Evolutionary conservation across 1,284 basidiomycete species (phyloP).

Genomic region (Moesziomyces sp.): DNA sequence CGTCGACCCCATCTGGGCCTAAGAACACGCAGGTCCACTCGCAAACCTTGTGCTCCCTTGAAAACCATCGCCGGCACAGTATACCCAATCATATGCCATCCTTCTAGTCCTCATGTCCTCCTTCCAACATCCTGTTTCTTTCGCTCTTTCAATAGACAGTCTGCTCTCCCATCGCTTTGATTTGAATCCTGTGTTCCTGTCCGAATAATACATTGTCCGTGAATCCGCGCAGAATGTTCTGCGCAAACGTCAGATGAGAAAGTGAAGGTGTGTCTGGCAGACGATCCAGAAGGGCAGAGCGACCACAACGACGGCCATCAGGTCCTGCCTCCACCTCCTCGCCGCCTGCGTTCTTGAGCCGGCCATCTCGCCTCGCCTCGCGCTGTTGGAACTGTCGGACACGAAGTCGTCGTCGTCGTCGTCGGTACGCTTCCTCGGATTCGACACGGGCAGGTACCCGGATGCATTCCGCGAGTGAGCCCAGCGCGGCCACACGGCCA

Average conservation of each 20-base stretch:
- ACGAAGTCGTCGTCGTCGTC: constrained; percentile 13
- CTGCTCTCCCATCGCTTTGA: not conserved
- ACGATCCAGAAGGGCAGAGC: constrained; percentile 46
- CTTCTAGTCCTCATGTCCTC: too few species aligned
- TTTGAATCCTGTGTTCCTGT: too few species aligned
- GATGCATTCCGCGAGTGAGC: not conserved
- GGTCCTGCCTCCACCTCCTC: constrained; percentile 24
- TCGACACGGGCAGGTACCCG: constrained; percentile 18
- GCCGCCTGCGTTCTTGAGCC: not conserved
- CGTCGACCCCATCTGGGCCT: constrained; percentile 64
- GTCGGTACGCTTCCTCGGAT: constrained; percentile 26
- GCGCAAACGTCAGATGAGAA: constrained; percentile 18
- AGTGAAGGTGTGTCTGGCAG: constrained; percentile 41
- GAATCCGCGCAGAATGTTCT: too few species aligned
- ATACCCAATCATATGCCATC: not conserved
- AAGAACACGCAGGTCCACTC: not conserved
- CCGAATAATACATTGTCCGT: constrained; percentile 1
- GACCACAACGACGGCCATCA: constrained; percentile 32
- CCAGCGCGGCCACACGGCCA: constrained; percentile 22
- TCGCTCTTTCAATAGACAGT: not conserved
- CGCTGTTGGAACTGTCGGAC: not conserved
- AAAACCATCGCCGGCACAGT: not conserved
- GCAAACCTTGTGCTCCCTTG: not conserved
- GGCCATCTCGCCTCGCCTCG: not conserved
- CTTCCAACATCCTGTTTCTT: not conserved